Evolutionary conservation across 768 basidiomycete genomes (phyloP).

Genomic region (Pleurotus tuber-regium): DNA sequence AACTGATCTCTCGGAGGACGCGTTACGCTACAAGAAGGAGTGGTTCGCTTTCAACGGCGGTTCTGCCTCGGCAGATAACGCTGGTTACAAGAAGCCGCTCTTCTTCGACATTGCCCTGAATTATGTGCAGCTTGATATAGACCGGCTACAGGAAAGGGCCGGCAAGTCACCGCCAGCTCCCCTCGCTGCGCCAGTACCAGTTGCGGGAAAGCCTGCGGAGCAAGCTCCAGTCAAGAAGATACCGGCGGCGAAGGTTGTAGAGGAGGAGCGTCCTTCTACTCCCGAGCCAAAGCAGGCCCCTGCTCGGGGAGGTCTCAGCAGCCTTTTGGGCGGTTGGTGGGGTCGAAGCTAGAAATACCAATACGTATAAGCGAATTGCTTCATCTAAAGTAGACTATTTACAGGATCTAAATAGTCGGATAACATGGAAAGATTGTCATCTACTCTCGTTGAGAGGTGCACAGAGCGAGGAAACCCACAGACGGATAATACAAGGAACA

Average conservation of each 20-base stretch:
- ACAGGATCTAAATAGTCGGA: neutral
- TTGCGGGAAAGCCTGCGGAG: conserved; percentile 15
- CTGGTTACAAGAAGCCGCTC: conserved; percentile 72
- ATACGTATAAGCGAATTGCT: neutral
- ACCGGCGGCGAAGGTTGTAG: conserved; percentile 50
- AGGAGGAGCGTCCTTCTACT: conserved; percentile 48
- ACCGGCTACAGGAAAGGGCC: conserved; percentile 64
- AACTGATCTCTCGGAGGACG: conserved; percentile 41
- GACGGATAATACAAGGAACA: no score
- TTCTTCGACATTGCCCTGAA: conserved; percentile 96
- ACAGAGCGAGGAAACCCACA: no score
- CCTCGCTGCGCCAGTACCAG: conserved; percentile 20
- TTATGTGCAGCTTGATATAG: conserved; percentile 86
- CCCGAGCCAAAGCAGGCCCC: conserved; percentile 44
- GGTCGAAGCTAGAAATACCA: conserved; percentile 37
- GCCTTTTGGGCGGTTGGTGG: conserved; percentile 84
- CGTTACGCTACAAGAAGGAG: conserved; percentile 57
- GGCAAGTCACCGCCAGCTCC: conserved; percentile 47
- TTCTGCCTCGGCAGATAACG: conserved; percentile 37
- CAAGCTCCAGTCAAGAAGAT: conserved; percentile 48
- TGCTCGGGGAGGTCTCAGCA: conserved; percentile 54
- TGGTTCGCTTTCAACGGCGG: conserved; percentile 85
- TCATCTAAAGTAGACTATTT: no score
- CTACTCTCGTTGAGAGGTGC: no score
- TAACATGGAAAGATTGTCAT: neutral